Base-by-base conservation (phyloP, 164 flowering plant species). In the Vitis riparia region DNA sequence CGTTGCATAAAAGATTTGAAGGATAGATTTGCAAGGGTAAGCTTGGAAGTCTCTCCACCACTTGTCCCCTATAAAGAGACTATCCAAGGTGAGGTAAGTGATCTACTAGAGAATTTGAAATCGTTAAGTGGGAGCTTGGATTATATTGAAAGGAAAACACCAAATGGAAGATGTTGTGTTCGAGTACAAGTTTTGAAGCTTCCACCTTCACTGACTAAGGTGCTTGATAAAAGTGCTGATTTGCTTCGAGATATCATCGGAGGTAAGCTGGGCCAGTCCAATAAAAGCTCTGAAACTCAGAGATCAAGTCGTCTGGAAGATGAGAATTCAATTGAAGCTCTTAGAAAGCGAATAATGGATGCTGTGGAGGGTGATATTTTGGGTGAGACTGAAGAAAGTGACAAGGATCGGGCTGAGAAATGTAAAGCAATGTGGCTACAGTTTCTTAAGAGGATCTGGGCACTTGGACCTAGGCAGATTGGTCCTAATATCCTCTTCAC, bases 1-100 rank as follows among this genome's bases (percentile, higher is more conserved):
- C 86, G 98, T 75, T 91, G 98, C 78, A 83, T 91, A 69, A 93
- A 89, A 74, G 98, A 93, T 80, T 75, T 93, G 77, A 85, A 89
- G 76, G 98, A 93, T 47, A 82, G 98, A 68, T 93, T 93, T 83
- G 97, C 97, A 8, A 91, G 76, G 78, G 92, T 93, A 51, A 86
- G 69, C 51, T 77, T 93, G 85, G 84, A 85, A 80, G 93, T 93
- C 51, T 94, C 97, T 60, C 88, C 93, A 8, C 98, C 98, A 47
- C 94, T 94, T 67, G 98, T 94, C 2, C 88, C 97, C 29, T 94
- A 83, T 69, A 92, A 76, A 65, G 97, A 94, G 79, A 94, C 98
- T 16, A 87, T 91, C 68, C 97, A 94, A 66, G 97, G 87, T 47
- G 92, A 88, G 48, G 79, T 62, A 50, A 75, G 72, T 55, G 78